Percentiles rank a stretch among this genome's conserved stretches.
These are phyloP conservation scores for Gynochthodes officinalis DNA, from an alignment of 257 asterid species.

Conservation along the genomic window DNA sequence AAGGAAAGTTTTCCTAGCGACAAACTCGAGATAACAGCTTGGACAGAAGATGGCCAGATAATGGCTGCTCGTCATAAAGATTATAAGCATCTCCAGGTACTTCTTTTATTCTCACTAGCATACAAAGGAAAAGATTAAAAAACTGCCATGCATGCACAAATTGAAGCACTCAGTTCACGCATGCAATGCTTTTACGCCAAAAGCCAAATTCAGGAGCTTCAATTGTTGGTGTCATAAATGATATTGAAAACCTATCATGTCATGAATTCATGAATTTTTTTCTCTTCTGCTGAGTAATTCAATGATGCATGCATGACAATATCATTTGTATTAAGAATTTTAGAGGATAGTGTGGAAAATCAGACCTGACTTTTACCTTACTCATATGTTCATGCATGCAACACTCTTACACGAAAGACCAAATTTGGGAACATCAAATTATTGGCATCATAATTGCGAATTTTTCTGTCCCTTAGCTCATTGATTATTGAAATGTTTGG, in stretches of 20 bases:
- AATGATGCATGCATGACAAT: not conserved
- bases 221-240: not conserved
- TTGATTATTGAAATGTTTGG: too few relatives aligned
- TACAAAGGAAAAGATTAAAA: not conserved
- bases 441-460: too few relatives aligned
- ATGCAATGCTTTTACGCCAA: not conserved
- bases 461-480: too few relatives aligned
- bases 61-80: conserved; percentile 97
- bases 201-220: not conserved
- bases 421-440: too few relatives aligned
- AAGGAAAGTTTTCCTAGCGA: conserved; percentile 76
- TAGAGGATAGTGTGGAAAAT: not conserved
- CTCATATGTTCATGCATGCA: too few relatives aligned
- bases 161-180: not conserved
- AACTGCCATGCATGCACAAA: not conserved
- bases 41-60: conserved; percentile 90
- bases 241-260: too few relatives aligned
- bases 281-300: not conserved
- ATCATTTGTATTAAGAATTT: not conserved
- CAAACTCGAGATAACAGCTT: conserved; percentile 80
- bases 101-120: not conserved
- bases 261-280: not conserved
- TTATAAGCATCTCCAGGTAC: conserved; percentile 66
- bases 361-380: not conserved
- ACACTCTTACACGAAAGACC: too few relatives aligned